phyloP scores from a whole-genome alignment of 2,329 filamentous ascomycete species.

The Sphaceloma murrayae region DNA sequence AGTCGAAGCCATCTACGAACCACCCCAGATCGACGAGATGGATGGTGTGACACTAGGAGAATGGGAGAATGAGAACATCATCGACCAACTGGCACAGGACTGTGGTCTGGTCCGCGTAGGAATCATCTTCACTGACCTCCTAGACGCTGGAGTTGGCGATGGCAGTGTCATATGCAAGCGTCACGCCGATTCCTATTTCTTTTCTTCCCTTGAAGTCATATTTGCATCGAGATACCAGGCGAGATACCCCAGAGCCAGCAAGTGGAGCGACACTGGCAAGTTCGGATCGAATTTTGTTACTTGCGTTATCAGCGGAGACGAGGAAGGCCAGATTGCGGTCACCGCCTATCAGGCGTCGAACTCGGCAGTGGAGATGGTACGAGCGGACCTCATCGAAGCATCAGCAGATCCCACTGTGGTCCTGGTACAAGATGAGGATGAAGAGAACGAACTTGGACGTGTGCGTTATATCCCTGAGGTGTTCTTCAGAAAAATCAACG shows the following conservation, averaged over 20 bases:
- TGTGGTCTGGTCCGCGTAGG: constrained; percentile 85
- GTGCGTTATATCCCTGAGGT: constrained; percentile 93
- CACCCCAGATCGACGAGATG: constrained; percentile 77
- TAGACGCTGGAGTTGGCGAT: constrained; percentile 62
- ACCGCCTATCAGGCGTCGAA: constrained; percentile 93
- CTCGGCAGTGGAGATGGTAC: constrained; percentile 91
- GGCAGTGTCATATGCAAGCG: constrained; percentile 89
- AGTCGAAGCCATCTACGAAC: constrained; percentile 94
- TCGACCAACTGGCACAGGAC: constrained; percentile 68
- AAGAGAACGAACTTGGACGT: constrained; percentile 60
- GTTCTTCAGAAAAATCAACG: constrained; percentile 90
- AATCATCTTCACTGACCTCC: constrained; percentile 87
- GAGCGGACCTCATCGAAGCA: constrained; percentile 87
- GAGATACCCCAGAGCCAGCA: constrained; percentile 77
- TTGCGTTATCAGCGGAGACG: constrained; percentile 88
- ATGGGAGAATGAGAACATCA: constrained; percentile 74
- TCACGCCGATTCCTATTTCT: constrained; percentile 87
- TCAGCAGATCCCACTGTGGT: constrained; percentile 88
- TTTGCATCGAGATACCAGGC: constrained; percentile 85
- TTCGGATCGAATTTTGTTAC: constrained; percentile 98
- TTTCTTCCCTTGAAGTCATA: constrained; percentile 83
- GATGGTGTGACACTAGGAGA: constrained; percentile 79
- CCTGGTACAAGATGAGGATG: constrained; percentile 87
- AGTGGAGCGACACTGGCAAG: constrained; percentile 90
- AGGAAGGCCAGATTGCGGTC: constrained; percentile 76